Percentiles rank a stretch among this genome's conserved stretches.
phyloP scores from a whole-genome alignment of 23 red algal genomes.

The Cyanidium caldarium region DNA sequence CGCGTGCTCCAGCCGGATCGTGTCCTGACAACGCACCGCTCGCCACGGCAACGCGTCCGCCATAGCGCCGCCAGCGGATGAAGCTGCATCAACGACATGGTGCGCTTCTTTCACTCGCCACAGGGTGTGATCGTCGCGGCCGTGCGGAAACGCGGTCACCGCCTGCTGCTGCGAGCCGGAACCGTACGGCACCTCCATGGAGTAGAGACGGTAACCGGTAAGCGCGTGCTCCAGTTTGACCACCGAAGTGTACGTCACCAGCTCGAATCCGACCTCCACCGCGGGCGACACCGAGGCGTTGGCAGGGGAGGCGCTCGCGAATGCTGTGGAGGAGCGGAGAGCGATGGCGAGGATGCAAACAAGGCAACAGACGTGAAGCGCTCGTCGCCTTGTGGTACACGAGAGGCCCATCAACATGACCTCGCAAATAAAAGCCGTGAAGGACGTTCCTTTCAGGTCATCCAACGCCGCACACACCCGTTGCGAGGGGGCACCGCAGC shows the following conservation, averaged over 20 bases:
- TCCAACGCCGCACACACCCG: too few species aligned
- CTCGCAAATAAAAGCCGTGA: too few species aligned
- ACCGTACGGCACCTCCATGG: conserved; percentile 74
- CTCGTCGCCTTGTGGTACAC: too few species aligned
- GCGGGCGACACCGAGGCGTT: too few species aligned
- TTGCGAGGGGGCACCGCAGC: too few species aligned
- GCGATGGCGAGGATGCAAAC: too few species aligned
- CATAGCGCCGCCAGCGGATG: not conserved
- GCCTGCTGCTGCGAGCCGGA: conserved; percentile 78
- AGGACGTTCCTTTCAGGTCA: too few species aligned
- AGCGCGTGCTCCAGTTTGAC: conserved; percentile 85
- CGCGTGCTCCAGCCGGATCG: conserved; percentile 69
- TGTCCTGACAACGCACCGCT: conserved; percentile 31
- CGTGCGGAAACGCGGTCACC: conserved; percentile 35
- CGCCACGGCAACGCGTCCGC: conserved; percentile 1
- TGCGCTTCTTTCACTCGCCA: conserved; percentile 53
- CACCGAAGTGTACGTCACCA: conserved; percentile 62
- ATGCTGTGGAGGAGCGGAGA: too few species aligned
- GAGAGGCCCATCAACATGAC: too few species aligned
- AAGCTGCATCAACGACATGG: too few species aligned
- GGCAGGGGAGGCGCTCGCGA: too few species aligned
- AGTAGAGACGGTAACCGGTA: conserved; percentile 61
- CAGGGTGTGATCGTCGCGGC: conserved; percentile 40
- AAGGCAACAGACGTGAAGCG: too few species aligned
- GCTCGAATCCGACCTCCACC: conserved; percentile 4